Evolutionary conservation across 2,329 filamentous ascomycete genomes (phyloP).

Genomic region (Colletotrichum sp.): DNA sequence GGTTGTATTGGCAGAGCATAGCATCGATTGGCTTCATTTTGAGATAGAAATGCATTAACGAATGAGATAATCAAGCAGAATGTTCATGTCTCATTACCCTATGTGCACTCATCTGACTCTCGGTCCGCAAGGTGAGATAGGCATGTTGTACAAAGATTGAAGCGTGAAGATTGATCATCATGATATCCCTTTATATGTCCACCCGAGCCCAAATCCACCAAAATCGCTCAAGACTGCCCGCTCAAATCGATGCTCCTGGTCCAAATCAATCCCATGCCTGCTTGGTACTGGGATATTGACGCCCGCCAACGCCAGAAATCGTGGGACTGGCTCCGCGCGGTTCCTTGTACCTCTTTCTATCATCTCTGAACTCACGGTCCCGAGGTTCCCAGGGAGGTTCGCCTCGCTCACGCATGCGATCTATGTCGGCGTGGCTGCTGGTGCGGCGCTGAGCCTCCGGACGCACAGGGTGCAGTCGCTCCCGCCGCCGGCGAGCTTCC

Average conservation of each 20-base stretch:
- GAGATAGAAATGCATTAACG: background rate
- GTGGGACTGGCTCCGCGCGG: slow-evolving; percentile 7
- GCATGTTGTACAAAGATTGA: background rate
- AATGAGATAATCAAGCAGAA: background rate
- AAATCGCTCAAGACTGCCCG: background rate
- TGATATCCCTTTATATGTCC: background rate
- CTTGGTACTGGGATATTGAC: slow-evolving; percentile 20
- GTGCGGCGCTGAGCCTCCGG: slow-evolving; percentile 48
- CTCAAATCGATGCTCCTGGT: background rate
- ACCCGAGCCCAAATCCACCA: background rate
- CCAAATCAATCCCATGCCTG: slow-evolving; percentile 15
- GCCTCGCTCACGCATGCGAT: slow-evolving; percentile 32
- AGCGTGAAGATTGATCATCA: background rate
- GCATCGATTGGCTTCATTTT: background rate
- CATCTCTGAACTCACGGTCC: slow-evolving; percentile 20
- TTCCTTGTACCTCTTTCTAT: slow-evolving; percentile 23
- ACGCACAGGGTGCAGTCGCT: slow-evolving; percentile 39
- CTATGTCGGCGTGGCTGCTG: slow-evolving; percentile 56
- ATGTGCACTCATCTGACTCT: background rate
- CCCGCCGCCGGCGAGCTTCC: slow-evolving; percentile 33
- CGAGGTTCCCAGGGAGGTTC: slow-evolving; percentile 16
- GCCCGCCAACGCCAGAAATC: slow-evolving; percentile 21
- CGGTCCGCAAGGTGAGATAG: background rate
- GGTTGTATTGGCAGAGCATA: background rate
- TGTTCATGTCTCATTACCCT: background rate